These are phyloP conservation scores for Pichia heedii DNA, from an alignment of 805 yeast species.

Conservation along the genomic window DNA sequence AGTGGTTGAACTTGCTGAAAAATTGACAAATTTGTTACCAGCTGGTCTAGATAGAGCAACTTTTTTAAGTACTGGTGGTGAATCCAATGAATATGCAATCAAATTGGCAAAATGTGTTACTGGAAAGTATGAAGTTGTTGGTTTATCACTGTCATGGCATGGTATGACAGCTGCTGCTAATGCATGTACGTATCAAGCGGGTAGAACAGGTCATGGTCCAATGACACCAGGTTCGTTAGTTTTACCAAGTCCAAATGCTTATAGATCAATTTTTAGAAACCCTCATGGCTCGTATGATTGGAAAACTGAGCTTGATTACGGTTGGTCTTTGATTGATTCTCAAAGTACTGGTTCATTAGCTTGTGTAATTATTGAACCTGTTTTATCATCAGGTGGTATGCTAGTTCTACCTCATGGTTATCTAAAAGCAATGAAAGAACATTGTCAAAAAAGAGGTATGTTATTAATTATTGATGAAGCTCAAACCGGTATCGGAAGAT, in stretches of 20 bases:
- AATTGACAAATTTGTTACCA: conserved; percentile 17
- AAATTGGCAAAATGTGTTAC: conserved; percentile 24
- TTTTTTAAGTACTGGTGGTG: conserved; percentile 26
- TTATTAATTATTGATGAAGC: conserved; percentile 47
- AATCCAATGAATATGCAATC: conserved; percentile 28
- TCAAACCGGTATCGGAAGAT: conserved; percentile 47
- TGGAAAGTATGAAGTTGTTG: conserved; percentile 23
- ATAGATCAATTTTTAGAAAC: conserved; percentile 21
- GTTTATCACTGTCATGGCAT: conserved; percentile 23
- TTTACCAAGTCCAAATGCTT: conserved; percentile 22
- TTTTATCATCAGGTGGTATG: conserved; percentile 47
- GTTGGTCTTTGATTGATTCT: conserved; percentile 22
- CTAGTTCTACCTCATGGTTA: conserved; percentile 31
- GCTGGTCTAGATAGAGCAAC: conserved; percentile 19
- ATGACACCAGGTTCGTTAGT: conserved; percentile 21
- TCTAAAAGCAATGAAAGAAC: conserved; percentile 18
- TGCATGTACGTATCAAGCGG: conserved; percentile 21
- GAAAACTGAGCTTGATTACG: conserved; percentile 23
- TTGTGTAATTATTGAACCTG: conserved; percentile 43
- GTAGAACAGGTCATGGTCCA: conserved; percentile 24
- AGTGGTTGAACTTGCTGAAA: conserved; percentile 24
- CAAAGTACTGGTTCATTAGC: conserved; percentile 34
- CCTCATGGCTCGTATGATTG: conserved; percentile 23
- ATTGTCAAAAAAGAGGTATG: conserved; percentile 32
- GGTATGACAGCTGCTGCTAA: conserved; percentile 24